Percentiles rank a stretch among this genome's conserved stretches.
Evolutionary conservation across 345 rosid species (phyloP).

Genomic region (Pistacia atlantica): DNA sequence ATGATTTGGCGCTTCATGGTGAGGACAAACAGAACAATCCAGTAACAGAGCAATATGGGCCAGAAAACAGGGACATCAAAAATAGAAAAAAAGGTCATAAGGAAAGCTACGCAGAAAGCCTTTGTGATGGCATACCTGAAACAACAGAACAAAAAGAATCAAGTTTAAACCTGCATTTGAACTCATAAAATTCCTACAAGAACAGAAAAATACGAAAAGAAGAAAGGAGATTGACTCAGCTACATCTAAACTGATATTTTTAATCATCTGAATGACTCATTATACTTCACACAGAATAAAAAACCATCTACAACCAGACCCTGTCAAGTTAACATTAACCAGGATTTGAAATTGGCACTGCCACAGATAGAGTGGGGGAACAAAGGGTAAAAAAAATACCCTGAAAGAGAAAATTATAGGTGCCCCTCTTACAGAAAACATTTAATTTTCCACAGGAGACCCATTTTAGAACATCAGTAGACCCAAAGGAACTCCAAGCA

Average conservation of each 20-base stretch:
- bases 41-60: slow-evolving; percentile 71
- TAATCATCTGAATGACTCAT: not conserved
- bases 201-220: not conserved
- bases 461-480: not conserved
- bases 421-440: not conserved
- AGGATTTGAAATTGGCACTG: not conserved
- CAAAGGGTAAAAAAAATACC: not conserved
- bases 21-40: slow-evolving; percentile 66
- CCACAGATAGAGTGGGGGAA: no score
- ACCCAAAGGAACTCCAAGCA: not conserved
- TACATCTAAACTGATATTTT: not conserved
- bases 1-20: slow-evolving; percentile 76
- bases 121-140: slow-evolving; percentile 74
- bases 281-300: not conserved
- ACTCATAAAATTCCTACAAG: not conserved
- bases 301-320: not conserved
- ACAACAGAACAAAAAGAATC: slow-evolving; percentile 19
- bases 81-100: slow-evolving; percentile 70
- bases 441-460: not conserved
- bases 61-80: slow-evolving; percentile 82
- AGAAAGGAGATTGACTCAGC: not conserved
- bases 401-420: not conserved
- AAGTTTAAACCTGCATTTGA: not conserved
- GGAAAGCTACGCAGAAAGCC: slow-evolving; percentile 63
- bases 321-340: not conserved